Conservation (phyloP, 192 early-diverging fungal species). For the Linnemannia hyalina region DNA sequence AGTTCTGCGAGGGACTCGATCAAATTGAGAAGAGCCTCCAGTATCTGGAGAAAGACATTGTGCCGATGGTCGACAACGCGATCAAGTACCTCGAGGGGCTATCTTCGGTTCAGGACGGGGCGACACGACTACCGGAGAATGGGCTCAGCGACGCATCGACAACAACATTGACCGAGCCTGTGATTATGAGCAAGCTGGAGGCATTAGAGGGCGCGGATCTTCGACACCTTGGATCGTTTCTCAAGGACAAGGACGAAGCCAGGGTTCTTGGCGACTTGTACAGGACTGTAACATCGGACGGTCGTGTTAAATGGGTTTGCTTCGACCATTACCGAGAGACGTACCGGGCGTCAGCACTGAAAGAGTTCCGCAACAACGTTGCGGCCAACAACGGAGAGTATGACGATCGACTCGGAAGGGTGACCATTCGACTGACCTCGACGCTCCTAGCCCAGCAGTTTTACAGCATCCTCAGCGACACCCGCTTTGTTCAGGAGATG, state of each 20-base stretch:
- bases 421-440: constrained; percentile 16
- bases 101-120: background rate
- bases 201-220: constrained; percentile 41
- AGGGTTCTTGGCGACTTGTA: constrained; percentile 36
- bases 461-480: constrained; percentile 21
- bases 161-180: background rate
- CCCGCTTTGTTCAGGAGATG: constrained; percentile 37
- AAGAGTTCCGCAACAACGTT: constrained; percentile 18
- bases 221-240: constrained; percentile 27
- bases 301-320: constrained; percentile 38
- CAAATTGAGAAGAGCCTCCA: background rate
- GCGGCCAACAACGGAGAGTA: constrained; percentile 16
- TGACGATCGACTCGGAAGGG: constrained; percentile 24
- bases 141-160: background rate
- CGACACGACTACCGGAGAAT: background rate
- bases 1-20: constrained; percentile 22
- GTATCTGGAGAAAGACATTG: background rate
- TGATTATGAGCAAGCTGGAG: constrained; percentile 10
- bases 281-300: constrained; percentile 22
- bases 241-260: constrained; percentile 32
- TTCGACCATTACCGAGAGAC: constrained; percentile 30
- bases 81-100: constrained; percentile 34
- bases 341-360: constrained; percentile 2
- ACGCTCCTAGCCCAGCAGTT: constrained; percentile 18
- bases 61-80: constrained; percentile 33